These are phyloP conservation scores for Mycena polygramma DNA, from an alignment of 768 basidiomycete species.

Conservation along the genomic window DNA sequence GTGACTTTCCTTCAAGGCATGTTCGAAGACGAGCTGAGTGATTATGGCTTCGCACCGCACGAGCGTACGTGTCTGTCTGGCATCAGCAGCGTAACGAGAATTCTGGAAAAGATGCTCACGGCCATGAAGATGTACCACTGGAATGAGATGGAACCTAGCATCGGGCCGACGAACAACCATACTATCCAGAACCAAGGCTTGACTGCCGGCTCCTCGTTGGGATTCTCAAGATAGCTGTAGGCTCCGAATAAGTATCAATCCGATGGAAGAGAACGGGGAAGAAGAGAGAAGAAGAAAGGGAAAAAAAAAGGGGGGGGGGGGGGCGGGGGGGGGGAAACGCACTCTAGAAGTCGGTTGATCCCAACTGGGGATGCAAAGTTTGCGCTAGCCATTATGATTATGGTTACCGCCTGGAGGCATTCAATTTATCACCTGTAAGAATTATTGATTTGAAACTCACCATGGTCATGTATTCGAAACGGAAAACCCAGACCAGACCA, in stretches of 20 bases:
- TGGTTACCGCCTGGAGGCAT: conserved; percentile 34
- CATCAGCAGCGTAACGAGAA: conserved; percentile 49
- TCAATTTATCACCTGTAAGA: neutral
- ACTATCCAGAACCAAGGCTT: conserved; percentile 82
- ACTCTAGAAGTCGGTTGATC: conserved; percentile 60
- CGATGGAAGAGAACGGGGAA: neutral
- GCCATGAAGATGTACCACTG: conserved; percentile 70
- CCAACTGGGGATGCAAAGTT: conserved; percentile 56
- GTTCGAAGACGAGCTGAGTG: conserved; percentile 59
- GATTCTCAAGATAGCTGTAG: conserved; percentile 68
- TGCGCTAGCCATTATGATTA: conserved; percentile 45
- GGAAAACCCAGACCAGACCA: conserved; percentile 58
- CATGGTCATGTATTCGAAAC: conserved; percentile 43
- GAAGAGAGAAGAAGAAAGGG: too few relatives aligned
- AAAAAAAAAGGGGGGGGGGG: too few relatives aligned
- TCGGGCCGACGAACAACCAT: conserved; percentile 64
- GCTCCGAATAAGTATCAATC: neutral
- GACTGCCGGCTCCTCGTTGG: conserved; percentile 61
- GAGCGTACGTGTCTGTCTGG: conserved; percentile 58
- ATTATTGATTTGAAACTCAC: conserved; percentile 1
- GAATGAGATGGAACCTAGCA: conserved; percentile 56
- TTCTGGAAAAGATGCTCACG: conserved; percentile 42
- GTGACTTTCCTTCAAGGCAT: conserved; percentile 51
- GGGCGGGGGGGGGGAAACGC: conserved; percentile 29
- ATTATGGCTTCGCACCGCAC: conserved; percentile 65